phyloP scores from a whole-genome alignment of 2,329 filamentous ascomycete genomes.

The Fusarium falciforme region DNA sequence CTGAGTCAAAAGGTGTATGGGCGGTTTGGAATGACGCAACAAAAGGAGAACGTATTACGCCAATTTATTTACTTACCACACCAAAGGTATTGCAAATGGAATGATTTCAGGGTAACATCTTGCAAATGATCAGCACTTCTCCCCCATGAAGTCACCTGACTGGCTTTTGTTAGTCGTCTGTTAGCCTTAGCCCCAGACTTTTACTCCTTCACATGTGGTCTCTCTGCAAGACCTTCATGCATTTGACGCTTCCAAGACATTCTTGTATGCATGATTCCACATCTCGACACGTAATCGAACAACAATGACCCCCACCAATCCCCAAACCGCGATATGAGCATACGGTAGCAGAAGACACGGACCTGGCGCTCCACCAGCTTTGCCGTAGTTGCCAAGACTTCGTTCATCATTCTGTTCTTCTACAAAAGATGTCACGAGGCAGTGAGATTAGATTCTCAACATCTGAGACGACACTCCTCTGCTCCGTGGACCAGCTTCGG shows the following conservation, averaged over 20 bases:
- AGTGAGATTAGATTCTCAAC: background rate
- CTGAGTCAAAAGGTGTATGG: background rate
- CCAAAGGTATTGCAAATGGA: background rate
- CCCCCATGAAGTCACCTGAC: background rate
- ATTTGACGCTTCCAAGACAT: background rate
- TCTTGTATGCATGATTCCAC: background rate
- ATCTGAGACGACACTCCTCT: background rate
- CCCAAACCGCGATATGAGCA: background rate
- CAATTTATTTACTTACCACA: background rate
- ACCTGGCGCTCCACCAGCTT: background rate
- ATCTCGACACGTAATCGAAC: background rate
- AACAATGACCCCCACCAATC: background rate
- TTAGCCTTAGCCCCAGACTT: background rate
- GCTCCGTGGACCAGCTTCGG: background rate
- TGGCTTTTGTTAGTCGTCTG: background rate
- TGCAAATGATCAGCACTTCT: background rate
- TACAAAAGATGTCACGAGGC: background rate
- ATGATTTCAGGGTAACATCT: background rate
- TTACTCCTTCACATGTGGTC: background rate
- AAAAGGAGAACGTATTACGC: background rate
- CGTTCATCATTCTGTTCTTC: background rate
- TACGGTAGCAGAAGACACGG: background rate
- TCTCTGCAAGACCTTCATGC: background rate
- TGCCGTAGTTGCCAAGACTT: background rate
- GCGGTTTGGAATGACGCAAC: background rate